Evolutionary conservation across 306 rosid species (phyloP), one percentile per base, ranked within the genome.

Genomic region (Prunus padus): DNA sequence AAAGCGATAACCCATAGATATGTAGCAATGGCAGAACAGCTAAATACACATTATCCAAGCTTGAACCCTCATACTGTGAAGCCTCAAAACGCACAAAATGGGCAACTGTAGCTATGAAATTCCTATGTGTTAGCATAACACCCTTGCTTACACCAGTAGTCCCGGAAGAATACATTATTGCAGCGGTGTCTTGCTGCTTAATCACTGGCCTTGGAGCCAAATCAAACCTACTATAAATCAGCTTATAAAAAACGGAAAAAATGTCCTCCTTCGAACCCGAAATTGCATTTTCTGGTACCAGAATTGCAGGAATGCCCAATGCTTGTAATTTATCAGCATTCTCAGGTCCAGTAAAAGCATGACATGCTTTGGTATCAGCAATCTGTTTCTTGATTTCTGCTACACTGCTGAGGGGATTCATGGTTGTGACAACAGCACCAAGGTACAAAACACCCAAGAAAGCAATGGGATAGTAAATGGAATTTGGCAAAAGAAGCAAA

Each of bases 81-180:
- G 97, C 98, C 69, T 92, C 93, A 79, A 90, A 87, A 60, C 90
- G 78, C 77, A 88, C 95, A 57, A 86, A 90, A 75, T 77, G 90
- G 78, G 86, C 89, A 76, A 88, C 68, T 88, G 85, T 80, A 54
- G 95, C 81, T 25, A 94, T 71, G 11, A 90, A 76, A 77, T 91
- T 94, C 44, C 77, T 65, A 40, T 91, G 98, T 1, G 96, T 87
- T 37, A 92, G 69, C 76, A 86, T 69, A 54, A 86, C 98, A 59
- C 93, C 98, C 80, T 94, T 92, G 86, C 98, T 94, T 67, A 47
- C 76, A 16, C 96, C 96, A 0, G 96, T 92, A 15, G 97, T 92
- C 50, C 98, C 97, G 0, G 98, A 94, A 3, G 98, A 94, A 76
- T 77, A 90, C 87, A 90, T 49, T 82, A 94, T 84, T 19, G 87